A percentile compares a stretch with the other conserved stretches of the same genome.
These are phyloP conservation scores for Plectosphaerella cucumerina DNA, from an alignment of 2,329 filamentous ascomycete species.

Conservation along the genomic window DNA sequence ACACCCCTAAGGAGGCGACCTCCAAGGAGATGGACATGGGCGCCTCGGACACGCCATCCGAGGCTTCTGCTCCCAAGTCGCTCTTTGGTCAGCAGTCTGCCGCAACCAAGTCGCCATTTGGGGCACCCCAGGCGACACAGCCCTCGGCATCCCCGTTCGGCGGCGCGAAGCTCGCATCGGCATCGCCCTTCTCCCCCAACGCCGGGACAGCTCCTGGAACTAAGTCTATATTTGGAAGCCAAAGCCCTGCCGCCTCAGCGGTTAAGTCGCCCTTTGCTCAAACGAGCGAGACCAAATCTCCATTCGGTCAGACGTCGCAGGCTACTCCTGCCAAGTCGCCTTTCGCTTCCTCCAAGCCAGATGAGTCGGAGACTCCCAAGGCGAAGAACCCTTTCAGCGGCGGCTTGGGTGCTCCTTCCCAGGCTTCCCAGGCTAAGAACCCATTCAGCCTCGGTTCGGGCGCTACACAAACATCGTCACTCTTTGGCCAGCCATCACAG, in stretches of 20 bases:
- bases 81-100: background rate
- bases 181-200: too few species aligned
- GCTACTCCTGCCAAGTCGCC: background rate
- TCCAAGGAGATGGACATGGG: conserved; percentile 53
- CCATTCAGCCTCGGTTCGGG: background rate
- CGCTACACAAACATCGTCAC: background rate
- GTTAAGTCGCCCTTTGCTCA: background rate
- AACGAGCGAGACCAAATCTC: background rate
- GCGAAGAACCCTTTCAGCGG: background rate
- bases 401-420: background rate
- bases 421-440: background rate
- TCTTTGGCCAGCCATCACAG: conserved; percentile 13
- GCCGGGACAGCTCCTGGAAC: too few species aligned
- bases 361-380: background rate
- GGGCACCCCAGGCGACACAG: background rate
- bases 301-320: background rate
- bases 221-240: too few species aligned
- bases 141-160: background rate
- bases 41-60: conserved; percentile 20
- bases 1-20: conserved; percentile 33
- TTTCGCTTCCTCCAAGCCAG: background rate
- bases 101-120: background rate
- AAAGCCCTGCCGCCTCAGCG: too few species aligned
- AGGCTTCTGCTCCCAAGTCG: too few species aligned
- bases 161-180: too few species aligned